These are phyloP conservation scores for Trichoderma atrobrunneum DNA, from an alignment of 2,329 filamentous ascomycete species.

Conservation along the genomic window DNA sequence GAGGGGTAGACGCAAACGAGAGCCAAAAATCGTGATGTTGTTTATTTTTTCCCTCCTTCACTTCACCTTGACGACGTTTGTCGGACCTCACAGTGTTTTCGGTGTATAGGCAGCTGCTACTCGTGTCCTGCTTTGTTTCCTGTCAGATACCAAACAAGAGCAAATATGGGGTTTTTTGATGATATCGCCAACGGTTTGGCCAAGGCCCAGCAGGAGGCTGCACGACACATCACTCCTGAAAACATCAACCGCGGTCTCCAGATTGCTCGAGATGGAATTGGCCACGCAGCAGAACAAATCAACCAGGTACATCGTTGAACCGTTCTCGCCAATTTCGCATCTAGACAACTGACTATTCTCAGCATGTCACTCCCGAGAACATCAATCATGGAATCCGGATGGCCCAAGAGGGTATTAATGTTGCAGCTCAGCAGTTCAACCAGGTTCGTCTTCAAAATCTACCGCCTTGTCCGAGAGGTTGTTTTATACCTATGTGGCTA, in stretches of 20 bases:
- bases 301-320: background rate
- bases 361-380: background rate
- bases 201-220: background rate
- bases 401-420: background rate
- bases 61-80: background rate
- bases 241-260: slow-evolving; percentile 1
- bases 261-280: background rate
- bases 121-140: background rate
- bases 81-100: background rate
- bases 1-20: background rate
- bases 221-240: background rate
- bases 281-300: background rate
- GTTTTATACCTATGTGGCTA: background rate
- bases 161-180: background rate
- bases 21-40: background rate
- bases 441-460: background rate
- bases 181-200: background rate
- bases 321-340: background rate
- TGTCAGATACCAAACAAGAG: background rate
- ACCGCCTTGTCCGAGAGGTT: background rate
- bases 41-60: background rate
- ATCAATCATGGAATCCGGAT: background rate
- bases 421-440: background rate
- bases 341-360: background rate
- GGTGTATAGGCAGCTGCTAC: background rate